Conservation (phyloP, 2,329 filamentous ascomycete species). For the Apiospora saccharicola region DNA sequence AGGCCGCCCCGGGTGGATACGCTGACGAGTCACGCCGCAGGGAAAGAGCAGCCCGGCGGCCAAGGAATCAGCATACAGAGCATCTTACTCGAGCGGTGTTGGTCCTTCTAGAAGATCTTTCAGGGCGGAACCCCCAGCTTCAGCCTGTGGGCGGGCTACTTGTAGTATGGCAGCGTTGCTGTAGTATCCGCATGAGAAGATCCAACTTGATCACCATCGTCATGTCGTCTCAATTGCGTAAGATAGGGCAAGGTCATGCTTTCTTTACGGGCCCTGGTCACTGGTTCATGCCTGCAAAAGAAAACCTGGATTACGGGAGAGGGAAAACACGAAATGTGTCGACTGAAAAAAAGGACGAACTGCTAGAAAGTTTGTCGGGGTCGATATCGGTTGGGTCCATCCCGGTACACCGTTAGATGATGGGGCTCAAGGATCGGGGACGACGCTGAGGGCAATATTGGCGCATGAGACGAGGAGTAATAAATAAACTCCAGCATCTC, state of each 20-base stretch:
- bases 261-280: conserved; percentile 6
- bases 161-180: background rate
- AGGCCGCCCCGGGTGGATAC: conserved; percentile 18
- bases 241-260: background rate
- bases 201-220: conserved; percentile 10
- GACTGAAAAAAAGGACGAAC: conserved; percentile 16
- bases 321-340: conserved; percentile 8
- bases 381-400: conserved; percentile 3
- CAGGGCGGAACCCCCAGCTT: background rate
- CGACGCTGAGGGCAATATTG: background rate
- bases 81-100: background rate
- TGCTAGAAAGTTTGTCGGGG: conserved; percentile 3
- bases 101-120: background rate
- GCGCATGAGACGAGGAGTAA: background rate
- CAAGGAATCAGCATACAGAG: background rate
- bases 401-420: background rate
- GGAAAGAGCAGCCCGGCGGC: background rate
- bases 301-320: conserved; percentile 12
- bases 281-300: conserved; percentile 6
- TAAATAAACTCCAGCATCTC: background rate
- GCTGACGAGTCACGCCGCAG: conserved; percentile 5
- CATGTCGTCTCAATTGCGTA: background rate
- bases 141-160: background rate
- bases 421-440: conserved; percentile 14
- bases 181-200: conserved; percentile 16